Evolutionary conservation across 768 basidiomycete species (phyloP), one percentile per base, ranked within the genome.

Genomic region (Lentinula sp.): DNA sequence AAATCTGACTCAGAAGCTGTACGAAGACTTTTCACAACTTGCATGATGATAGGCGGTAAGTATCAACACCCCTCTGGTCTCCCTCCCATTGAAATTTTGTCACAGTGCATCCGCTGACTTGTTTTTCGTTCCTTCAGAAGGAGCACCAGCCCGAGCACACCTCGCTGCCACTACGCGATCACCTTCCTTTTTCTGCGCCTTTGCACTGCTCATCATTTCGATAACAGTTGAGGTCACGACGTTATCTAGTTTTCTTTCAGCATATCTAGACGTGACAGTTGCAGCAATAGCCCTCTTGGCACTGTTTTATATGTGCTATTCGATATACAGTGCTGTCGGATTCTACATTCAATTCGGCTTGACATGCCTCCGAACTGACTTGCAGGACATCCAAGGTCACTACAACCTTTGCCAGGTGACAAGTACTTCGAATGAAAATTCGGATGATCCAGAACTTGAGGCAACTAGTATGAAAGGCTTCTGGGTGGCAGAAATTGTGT

Each of bases 401-500:
- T 72, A 71, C 58, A 55, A 60, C 16, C 42, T 43, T 28, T 23
- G 32, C 20, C 46, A 23, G 10, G 33, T 36, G 7, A 57, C 7
- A 7, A 28, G 55, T 39, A 8, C n/a, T 15, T 51, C 50, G 5
- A n/a, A 39, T 63, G 60, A 7, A 9, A 32, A 36, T n/a, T 36
- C 37, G 43, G 6, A 37, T 15, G 57, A 61, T 32, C 37, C 48
- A 1, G 55, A 55, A 15, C 28, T n/a, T 10, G 58, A 59, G 3
- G 20, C 57, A 16, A 45, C 32, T 13, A 64, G 64, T 0, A 63
- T 46, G 16, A 67, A 61, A 43, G 63, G 63, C 6, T 69, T 71
- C 57, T 71, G 70, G 70, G 67, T 69, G 13, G 70, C 66, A 16
- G 68, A 71, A 48, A 45, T 53, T 4, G 49, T 48, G 46, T 48